Percentiles rank a stretch among this genome's conserved stretches.
These are phyloP conservation scores for Coemansia umbellata DNA, from an alignment of 192 early-diverging fungal genomes.

Conservation along the genomic window DNA sequence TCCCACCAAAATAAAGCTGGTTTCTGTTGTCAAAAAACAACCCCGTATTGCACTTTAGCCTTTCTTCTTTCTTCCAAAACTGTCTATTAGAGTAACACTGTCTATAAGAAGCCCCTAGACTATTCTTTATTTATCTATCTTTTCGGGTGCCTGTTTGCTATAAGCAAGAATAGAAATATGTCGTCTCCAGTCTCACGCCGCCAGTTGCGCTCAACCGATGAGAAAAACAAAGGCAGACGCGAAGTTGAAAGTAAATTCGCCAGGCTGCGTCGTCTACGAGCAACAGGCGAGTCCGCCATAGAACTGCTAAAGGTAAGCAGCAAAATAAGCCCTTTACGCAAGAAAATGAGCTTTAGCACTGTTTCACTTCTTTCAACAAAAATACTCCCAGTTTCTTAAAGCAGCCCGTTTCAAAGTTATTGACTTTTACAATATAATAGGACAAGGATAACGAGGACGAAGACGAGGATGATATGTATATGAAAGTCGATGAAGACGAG, in stretches of 20 bases:
- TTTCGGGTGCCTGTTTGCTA: too few species aligned
- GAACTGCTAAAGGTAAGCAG: constrained; percentile 8
- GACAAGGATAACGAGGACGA: constrained; percentile 12
- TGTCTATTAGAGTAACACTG: too few species aligned
- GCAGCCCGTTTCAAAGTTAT: background rate
- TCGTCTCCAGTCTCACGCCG: constrained; percentile 17
- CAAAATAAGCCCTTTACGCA: background rate
- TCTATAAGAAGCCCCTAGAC: too few species aligned
- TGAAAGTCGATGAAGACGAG: constrained; percentile 43
- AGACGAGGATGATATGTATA: constrained; percentile 24
- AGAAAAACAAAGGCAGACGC: constrained; percentile 4
- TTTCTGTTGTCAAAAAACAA: too few species aligned
- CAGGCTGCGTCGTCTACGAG: constrained; percentile 37
- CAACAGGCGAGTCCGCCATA: constrained; percentile 32
- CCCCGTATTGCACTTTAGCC: too few species aligned
- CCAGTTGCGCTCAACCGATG: constrained; percentile 19
- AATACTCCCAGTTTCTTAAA: background rate
- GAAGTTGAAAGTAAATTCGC: constrained; percentile 30
- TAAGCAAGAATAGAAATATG: constrained; percentile 6
- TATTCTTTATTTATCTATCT: too few species aligned
- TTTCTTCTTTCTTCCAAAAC: too few species aligned
- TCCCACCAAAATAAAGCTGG: too few species aligned
- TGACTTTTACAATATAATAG: background rate
- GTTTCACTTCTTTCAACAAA: background rate
- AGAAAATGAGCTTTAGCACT: constrained; percentile 2